Conservation (phyloP, 1,284 basidiomycete species). For the Chiua sp. region DNA sequence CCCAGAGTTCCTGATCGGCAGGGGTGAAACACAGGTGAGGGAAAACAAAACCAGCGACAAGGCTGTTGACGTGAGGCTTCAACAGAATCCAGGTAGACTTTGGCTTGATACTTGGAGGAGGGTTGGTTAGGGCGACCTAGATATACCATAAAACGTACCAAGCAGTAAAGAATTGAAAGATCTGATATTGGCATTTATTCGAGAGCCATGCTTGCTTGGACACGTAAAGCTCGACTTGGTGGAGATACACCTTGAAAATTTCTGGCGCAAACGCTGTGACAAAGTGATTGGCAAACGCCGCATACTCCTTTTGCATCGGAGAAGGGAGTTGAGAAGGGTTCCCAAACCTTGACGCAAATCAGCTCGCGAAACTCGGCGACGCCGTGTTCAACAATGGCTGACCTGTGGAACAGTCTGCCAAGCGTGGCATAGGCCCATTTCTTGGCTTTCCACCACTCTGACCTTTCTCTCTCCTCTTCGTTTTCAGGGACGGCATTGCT, state of each 20-base stretch:
- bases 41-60: slow-evolving; percentile 82
- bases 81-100: slow-evolving; percentile 86
- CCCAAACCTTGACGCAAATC: slow-evolving; percentile 59
- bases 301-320: slow-evolving; percentile 71
- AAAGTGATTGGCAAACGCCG: slow-evolving; percentile 78
- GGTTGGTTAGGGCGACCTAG: slow-evolving; percentile 7
- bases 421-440: slow-evolving; percentile 87
- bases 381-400: slow-evolving; percentile 8
- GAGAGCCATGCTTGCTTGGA: slow-evolving; percentile 78
- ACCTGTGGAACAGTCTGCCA: slow-evolving; percentile 78
- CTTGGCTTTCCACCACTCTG: slow-evolving; percentile 89
- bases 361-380: slow-evolving; percentile 10
- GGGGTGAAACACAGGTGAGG: slow-evolving; percentile 84
- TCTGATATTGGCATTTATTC: slow-evolving; percentile 80
- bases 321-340: slow-evolving; percentile 85
- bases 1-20: slow-evolving; percentile 72
- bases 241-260: slow-evolving; percentile 80
- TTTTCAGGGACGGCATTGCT: slow-evolving; percentile 69
- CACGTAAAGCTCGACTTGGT: slow-evolving; percentile 76
- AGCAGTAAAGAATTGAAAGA: slow-evolving; percentile 84
- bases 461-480: slow-evolving; percentile 74
- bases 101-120: slow-evolving; percentile 79
- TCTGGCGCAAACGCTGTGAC: slow-evolving; percentile 81
- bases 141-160: slow-evolving; percentile 57
- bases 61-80: slow-evolving; percentile 79